Percentiles rank a stretch among this genome's conserved stretches.
Conservation (phyloP, 768 basidiomycete species). For the Podaxis sp. region DNA sequence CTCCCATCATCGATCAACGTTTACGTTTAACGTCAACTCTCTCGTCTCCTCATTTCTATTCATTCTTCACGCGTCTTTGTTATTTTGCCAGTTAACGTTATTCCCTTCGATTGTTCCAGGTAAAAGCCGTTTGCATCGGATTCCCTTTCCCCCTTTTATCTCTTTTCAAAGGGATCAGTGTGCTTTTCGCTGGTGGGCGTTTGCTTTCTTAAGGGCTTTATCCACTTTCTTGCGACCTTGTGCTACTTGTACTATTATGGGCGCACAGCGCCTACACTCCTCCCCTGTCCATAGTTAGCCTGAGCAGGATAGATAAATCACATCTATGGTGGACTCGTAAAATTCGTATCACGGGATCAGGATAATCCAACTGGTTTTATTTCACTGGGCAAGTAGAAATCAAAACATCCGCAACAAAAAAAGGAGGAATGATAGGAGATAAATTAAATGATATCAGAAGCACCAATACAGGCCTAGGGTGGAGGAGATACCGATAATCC, state of each 20-base stretch:
- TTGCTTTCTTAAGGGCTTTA: not conserved
- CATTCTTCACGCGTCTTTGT: slow-evolving; percentile 13
- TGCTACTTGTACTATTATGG: not conserved
- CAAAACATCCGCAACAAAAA: not conserved
- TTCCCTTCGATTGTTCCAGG: not conserved
- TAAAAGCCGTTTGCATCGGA: slow-evolving; percentile 1
- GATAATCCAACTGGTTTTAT: not conserved
- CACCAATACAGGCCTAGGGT: not conserved
- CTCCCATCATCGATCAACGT: not conserved
- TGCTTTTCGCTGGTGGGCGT: not conserved
- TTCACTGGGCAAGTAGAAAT: not conserved
- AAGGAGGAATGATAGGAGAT: not conserved
- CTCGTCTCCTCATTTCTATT: not conserved
- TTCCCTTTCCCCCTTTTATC: not conserved
- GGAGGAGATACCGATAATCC: not conserved
- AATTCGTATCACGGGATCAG: not conserved
- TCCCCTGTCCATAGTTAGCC: too few species aligned
- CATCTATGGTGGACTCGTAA: not conserved
- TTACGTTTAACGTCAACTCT: too few species aligned
- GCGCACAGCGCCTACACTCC: too few species aligned
- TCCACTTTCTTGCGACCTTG: not conserved
- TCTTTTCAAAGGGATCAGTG: slow-evolving; percentile 1
- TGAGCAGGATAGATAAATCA: not conserved
- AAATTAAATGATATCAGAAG: not conserved
- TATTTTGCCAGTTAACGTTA: slow-evolving; percentile 14